A percentile compares a stretch with the other conserved stretches of the same genome.
These are phyloP conservation scores for Euphrasia confusa DNA, from an alignment of 257 asterid genomes.

Conservation along the genomic window DNA sequence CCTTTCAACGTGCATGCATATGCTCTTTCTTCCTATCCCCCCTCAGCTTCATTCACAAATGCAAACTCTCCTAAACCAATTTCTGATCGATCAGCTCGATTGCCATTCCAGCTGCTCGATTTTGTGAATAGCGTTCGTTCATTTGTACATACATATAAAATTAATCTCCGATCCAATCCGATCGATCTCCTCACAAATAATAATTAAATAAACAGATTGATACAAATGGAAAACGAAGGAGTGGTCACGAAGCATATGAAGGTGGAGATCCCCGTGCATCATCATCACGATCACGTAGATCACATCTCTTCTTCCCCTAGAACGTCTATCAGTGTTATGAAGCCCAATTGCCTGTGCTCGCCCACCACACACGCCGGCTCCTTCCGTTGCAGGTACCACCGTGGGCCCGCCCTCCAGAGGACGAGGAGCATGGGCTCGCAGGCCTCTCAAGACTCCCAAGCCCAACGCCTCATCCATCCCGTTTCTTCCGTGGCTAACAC, in stretches of 20 bases:
- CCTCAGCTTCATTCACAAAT: conserved; percentile 18
- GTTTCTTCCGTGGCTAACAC: not conserved
- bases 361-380: conserved; percentile 81
- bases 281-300: too few species aligned
- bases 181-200: too few species aligned
- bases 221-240: conserved; percentile 40
- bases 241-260: conserved; percentile 39
- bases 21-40: conserved; percentile 3
- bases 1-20: conserved; percentile 5
- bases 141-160: too few species aligned
- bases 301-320: not conserved
- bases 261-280: conserved; percentile 34
- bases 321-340: conserved; percentile 42
- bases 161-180: not conserved
- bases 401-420: conserved; percentile 52
- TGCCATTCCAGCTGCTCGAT: conserved; percentile 1
- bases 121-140: not conserved
- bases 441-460: conserved; percentile 24
- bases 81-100: not conserved
- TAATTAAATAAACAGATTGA: too few species aligned
- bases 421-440: conserved; percentile 50
- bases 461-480: conserved; percentile 22
- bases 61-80: not conserved
- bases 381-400: conserved; percentile 73
- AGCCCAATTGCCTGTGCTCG: conserved; percentile 61